Conservation (phyloP, 176 grass and related monocot species). For the Oryza glumipatula region DNA sequence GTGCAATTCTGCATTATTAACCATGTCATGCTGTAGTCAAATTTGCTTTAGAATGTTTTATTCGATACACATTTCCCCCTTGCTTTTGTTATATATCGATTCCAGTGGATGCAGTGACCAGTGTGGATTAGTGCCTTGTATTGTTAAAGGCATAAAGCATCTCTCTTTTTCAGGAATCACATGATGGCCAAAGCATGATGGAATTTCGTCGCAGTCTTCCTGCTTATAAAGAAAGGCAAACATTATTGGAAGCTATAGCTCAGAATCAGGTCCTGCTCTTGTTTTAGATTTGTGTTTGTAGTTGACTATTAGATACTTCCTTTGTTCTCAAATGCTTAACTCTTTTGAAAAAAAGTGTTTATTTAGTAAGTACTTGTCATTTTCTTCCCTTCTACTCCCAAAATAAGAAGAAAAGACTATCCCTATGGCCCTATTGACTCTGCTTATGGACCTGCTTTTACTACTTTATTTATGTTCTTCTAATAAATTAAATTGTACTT, state of each 20-base stretch:
- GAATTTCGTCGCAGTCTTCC: constrained; percentile 92
- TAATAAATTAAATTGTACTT: neutral
- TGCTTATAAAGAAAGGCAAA: constrained; percentile 81
- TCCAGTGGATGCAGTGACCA: neutral
- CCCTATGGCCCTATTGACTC: neutral
- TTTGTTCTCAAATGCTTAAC: neutral
- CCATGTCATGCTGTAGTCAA: neutral
- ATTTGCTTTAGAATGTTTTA: neutral
- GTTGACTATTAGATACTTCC: constrained; percentile 9
- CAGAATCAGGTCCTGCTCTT: constrained; percentile 75
- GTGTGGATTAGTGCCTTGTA: neutral
- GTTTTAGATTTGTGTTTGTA: constrained; percentile 20
- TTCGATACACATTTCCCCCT: constrained; percentile 13
- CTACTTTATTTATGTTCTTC: neutral
- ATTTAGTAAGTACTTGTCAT: neutral
- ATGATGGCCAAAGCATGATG: constrained; percentile 87
- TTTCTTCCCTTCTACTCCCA: neutral
- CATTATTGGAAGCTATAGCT: constrained; percentile 72
- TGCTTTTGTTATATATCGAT: neutral
- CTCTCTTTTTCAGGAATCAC: constrained; percentile 69
- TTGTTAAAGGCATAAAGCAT: constrained; percentile 4
- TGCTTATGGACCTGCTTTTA: neutral
- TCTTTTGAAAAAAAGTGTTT: neutral
- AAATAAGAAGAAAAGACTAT: neutral
- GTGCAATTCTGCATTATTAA: neutral